Conservation (phyloP, 441 rosid genomes). For the Brassica balearica region DNA sequence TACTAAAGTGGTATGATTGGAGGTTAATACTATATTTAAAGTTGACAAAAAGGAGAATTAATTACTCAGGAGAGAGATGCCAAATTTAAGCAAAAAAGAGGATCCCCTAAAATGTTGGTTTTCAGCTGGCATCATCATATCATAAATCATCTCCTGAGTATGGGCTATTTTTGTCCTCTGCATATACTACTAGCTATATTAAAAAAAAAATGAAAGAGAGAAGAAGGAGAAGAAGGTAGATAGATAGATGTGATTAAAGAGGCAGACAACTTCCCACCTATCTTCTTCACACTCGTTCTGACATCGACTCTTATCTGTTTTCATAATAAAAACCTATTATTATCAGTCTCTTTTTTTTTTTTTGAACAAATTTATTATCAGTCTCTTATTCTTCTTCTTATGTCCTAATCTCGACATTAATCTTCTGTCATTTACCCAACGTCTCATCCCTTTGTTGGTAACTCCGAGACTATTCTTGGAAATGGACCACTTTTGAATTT, state of each 20-base stretch:
- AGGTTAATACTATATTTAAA: not conserved
- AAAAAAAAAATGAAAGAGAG: not conserved
- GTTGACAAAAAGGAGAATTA: not conserved
- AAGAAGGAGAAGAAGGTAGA: not conserved
- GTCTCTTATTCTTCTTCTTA: not conserved
- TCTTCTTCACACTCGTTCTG: constrained; percentile 13
- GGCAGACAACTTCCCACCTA: constrained; percentile 37
- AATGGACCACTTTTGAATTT: constrained; percentile 17
- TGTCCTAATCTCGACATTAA: constrained; percentile 7
- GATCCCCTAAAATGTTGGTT: not conserved
- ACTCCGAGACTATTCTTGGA: constrained; percentile 22
- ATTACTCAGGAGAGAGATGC: not conserved
- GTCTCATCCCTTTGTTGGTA: constrained; percentile 26
- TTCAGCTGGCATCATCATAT: constrained; percentile 18
- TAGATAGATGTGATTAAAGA: constrained; percentile 24
- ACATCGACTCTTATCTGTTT: constrained; percentile 35
- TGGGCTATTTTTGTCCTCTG: constrained; percentile 27
- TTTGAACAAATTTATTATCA: not conserved
- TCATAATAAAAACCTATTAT: not conserved
- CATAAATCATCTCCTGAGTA: constrained; percentile 7
- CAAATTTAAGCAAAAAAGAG: constrained; percentile 10
- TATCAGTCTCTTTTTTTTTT: not conserved
- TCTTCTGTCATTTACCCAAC: constrained; percentile 7
- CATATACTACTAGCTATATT: not conserved
- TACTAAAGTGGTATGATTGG: not conserved